Base-by-base conservation (phyloP, 257 asterid species). In the Forsythia suspensa region DNA sequence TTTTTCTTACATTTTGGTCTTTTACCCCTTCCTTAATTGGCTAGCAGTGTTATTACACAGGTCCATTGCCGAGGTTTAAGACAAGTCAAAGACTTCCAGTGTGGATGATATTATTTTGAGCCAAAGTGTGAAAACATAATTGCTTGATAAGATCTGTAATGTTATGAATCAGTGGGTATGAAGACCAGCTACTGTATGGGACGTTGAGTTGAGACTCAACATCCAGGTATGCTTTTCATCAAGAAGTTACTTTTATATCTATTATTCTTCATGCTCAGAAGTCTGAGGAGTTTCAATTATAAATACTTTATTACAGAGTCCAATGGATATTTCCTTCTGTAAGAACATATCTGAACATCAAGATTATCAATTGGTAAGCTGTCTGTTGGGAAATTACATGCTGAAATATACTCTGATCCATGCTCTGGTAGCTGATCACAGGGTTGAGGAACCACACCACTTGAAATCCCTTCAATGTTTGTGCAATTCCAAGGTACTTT, bases 401-500 rank as follows among this genome's bases (percentile, higher is more conserved):
- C 63, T 29, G 80, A 59, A 8, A 18, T 29, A 16, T 71, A 8
- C 72, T 80, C 90, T 6, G 82, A 36, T 43, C 86, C 88, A 72
- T 76, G 83, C 29, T 88, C 91, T 10, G 83, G 80, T 72, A 96
- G 89, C 66, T 79, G 77, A 10, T 68, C 87, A 72, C 99, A 94
- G 8, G 96, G 94, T 84, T 61, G 86, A 66, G 99, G 98, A 75
- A 83, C 86, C 69, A 94, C 98, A 29, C 79, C 88, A 51, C 90
- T 92, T 5, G 96, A 88, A 52, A 92, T 80, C 83, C 98, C 97
- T 36, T 86, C 82, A 77, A 96, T 76, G 10, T 94, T 85, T 2
- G 96, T 94, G 81, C 99, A 94, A 70, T 92, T 96, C 99, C 98
- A 94, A n/a, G 85, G 83, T 1, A 90, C 8, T 59, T 92, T 92